phyloP scores from a whole-genome alignment of 352 stramenopile genomes.

The Phytophthora tubulina region DNA sequence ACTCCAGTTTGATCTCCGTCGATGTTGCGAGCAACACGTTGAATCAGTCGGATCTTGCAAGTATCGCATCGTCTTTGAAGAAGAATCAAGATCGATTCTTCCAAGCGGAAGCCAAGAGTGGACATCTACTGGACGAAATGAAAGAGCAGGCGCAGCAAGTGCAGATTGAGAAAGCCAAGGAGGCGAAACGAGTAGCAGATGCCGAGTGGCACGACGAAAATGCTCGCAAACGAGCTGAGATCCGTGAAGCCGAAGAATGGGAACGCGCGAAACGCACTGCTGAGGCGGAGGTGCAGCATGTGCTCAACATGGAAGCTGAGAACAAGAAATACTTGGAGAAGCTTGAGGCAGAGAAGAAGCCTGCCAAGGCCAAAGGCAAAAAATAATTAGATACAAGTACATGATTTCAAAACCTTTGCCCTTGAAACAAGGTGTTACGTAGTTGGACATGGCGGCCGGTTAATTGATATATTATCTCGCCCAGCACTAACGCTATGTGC shows the following conservation, averaged over 20 bases:
- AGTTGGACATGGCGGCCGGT: too few species aligned
- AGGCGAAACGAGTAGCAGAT: constrained; percentile 56
- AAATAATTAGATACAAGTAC: constrained; percentile 37
- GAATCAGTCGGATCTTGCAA: constrained; percentile 55
- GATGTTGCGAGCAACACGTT: constrained; percentile 63
- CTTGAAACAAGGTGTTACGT: too few species aligned
- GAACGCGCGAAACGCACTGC: constrained; percentile 49
- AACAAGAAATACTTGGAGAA: constrained; percentile 65
- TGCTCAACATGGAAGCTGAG: constrained; percentile 61
- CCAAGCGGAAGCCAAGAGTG: constrained; percentile 40
- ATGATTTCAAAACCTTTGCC: too few species aligned
- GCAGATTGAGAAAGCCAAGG: constrained; percentile 40
- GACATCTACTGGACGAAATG: constrained; percentile 36
- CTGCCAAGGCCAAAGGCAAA: constrained; percentile 64
- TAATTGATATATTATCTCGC: too few species aligned
- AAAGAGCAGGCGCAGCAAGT: constrained; percentile 41
- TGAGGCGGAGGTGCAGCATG: constrained; percentile 56
- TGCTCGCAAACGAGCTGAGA: constrained; percentile 54
- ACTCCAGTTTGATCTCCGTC: constrained; percentile 56
- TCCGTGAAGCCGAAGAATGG: constrained; percentile 61
- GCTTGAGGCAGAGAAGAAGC: constrained; percentile 54
- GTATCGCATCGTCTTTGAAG: constrained; percentile 48
- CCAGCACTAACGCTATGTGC: too few species aligned
- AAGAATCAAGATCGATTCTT: constrained; percentile 56
- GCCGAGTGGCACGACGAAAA: constrained; percentile 65